Conservation (phyloP, 805 yeast species). For the Pichia nakasei region DNA sequence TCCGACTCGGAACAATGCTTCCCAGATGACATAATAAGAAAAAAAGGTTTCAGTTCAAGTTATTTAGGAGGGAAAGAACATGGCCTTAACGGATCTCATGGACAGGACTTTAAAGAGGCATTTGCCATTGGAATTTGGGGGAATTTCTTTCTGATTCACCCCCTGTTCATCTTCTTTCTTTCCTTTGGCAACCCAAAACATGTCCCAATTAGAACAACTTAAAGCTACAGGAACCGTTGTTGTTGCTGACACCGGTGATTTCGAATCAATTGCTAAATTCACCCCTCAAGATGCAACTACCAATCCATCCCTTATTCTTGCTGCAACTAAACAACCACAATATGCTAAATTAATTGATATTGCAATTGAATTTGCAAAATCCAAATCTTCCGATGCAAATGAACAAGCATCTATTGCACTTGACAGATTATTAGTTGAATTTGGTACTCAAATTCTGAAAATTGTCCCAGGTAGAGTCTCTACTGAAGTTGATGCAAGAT, state of each 20-base stretch:
- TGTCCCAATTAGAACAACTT: slow-evolving; percentile 86
- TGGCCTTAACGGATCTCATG: no score
- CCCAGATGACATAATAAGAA: background rate
- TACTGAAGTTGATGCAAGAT: slow-evolving; percentile 98
- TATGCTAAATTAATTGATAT: slow-evolving; percentile 84
- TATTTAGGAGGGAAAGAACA: no score
- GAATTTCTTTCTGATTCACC: background rate
- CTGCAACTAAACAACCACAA: slow-evolving; percentile 86
- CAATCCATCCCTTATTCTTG: slow-evolving; percentile 94
- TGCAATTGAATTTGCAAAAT: slow-evolving; percentile 81
- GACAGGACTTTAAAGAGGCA: no score
- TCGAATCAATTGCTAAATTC: slow-evolving; percentile 93
- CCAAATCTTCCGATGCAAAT: slow-evolving; percentile 46
- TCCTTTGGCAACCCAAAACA: background rate
- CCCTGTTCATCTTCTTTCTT: background rate
- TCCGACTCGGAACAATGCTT: no score
- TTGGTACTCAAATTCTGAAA: slow-evolving; percentile 85
- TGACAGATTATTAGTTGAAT: slow-evolving; percentile 89
- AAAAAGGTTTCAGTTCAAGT: no score
- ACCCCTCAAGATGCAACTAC: slow-evolving; percentile 99
- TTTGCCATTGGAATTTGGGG: no score
- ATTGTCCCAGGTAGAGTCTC: slow-evolving; percentile 99
- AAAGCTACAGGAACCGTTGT: slow-evolving; percentile 94
- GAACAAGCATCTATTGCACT: slow-evolving; percentile 76
- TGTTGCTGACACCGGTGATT: slow-evolving; percentile 98